Percentiles rank a stretch among this genome's conserved stretches.
Conservation (phyloP, 2,329 filamentous ascomycete species). For the Phoma sp. region DNA sequence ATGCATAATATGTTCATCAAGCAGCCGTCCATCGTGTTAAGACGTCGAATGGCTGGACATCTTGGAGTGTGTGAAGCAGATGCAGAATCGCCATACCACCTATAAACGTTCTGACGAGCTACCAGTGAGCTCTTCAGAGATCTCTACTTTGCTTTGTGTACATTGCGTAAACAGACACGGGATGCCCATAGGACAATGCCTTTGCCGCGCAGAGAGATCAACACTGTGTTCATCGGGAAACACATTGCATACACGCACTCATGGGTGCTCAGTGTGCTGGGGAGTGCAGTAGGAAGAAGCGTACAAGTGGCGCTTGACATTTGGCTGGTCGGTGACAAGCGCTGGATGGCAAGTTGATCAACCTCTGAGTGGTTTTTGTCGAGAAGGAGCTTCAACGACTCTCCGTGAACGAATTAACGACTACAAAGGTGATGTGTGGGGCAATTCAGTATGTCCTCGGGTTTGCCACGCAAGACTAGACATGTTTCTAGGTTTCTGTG, state of each 20-base stretch:
- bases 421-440: neutral
- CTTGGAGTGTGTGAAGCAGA: neutral
- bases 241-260: constrained; percentile 73
- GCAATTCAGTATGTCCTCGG: neutral
- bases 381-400: neutral
- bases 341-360: constrained; percentile 73
- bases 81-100: too few relatives aligned
- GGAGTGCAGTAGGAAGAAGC: constrained; percentile 67
- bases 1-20: neutral
- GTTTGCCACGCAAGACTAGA: neutral
- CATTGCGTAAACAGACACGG: neutral
- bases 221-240: constrained; percentile 68
- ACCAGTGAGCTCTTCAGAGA: neutral
- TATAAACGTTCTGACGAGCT: neutral
- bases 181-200: neutral
- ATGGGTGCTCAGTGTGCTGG: constrained; percentile 69
- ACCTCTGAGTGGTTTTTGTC: neutral
- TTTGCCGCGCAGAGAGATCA: constrained; percentile 43
- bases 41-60: neutral
- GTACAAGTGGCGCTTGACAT: constrained; percentile 67
- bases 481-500: neutral
- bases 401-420: neutral
- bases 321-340: constrained; percentile 63
- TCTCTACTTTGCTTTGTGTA: neutral
- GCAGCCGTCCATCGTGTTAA: neutral